Evolutionary conservation across 495 filamentous ascomycete genomes (phyloP), one percentile per base, ranked within the genome.

Genomic region (Hapsidospora chrysogenum): DNA sequence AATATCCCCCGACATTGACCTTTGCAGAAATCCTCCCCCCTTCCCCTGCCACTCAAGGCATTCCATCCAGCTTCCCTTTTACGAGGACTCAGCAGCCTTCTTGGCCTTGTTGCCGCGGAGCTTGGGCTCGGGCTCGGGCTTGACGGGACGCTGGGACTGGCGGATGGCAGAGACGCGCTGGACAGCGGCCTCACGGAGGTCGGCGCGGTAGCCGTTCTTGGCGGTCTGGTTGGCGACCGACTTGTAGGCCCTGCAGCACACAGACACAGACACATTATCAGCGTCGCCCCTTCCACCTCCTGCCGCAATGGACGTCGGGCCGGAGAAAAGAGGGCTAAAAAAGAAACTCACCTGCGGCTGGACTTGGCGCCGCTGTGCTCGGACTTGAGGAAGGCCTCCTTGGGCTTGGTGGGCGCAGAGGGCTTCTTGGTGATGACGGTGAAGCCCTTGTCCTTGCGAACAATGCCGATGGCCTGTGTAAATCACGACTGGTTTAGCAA

Each of bases 111-210:
- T 61, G 30, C 89, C 87, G 44, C 89, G 70, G 43, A 64, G 61
- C 76, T 94, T 93, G 43, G 51, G 46, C 57, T 69, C 71, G 44
- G 75, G 70, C 36, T 61, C 51, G 14, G 78, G 72, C 75, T 94
- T 94, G 64, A 76, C 73, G 37, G 75, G 55, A 49, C 65, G 63
- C 69, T 92, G 81, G 37, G 78, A 78, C 45, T 67, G 60, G 55
- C 80, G 80, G 64, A 96, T 70, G 48, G 83, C 82, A 54, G 76
- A 84, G 45, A 80, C 87, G 47, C 89, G 82, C 55, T 86, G 68
- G 53, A 96, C 78, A 43, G 85, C 85, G 45, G 75, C 76, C 50
- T 76, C 68, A 43, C 85, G 81, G 56, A 97, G 69, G 54, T 97
- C 89, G 47, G 76, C 54, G 53, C 89, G 77, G 72, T 89, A 92